These are phyloP conservation scores for Clonostachys rosea DNA, from an alignment of 2,329 filamentous ascomycete species.

Conservation along the genomic window DNA sequence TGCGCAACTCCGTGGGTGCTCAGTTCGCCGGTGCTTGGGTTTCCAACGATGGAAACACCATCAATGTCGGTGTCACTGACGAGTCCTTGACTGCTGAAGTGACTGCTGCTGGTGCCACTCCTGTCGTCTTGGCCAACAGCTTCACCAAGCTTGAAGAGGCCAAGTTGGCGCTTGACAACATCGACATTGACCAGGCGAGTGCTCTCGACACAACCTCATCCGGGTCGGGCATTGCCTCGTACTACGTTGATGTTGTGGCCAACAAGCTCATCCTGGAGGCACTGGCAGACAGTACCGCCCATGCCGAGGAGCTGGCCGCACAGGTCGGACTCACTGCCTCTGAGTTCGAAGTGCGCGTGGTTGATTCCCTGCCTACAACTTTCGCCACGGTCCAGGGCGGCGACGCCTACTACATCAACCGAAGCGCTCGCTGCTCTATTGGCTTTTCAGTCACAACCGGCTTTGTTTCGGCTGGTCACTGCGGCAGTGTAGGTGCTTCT, in stretches of 20 bases:
- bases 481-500: constrained; percentile 19
- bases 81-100: constrained; percentile 25
- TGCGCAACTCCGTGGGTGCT: constrained; percentile 19
- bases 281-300: constrained; percentile 22
- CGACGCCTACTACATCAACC: constrained; percentile 29
- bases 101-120: constrained; percentile 24
- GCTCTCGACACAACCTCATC: constrained; percentile 15
- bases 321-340: constrained; percentile 25
- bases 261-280: constrained; percentile 34
- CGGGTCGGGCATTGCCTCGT: constrained; percentile 24
- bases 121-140: constrained; percentile 22
- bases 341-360: constrained; percentile 28
- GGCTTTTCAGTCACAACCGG: constrained; percentile 32
- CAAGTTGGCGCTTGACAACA: constrained; percentile 32
- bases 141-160: constrained; percentile 31
- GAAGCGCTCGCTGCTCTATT: constrained; percentile 24
- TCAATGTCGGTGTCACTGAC: constrained; percentile 30
- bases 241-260: constrained; percentile 28
- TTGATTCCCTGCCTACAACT: constrained; percentile 22
- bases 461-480: constrained; percentile 33
- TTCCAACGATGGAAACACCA: constrained; percentile 19
- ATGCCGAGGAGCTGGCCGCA: constrained; percentile 25
- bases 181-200: constrained; percentile 18
- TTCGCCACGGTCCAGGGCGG: constrained; percentile 26
- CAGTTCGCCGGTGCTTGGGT: constrained; percentile 32